Evolutionary conservation across 495 filamentous ascomycete species (phyloP).

Genomic region (Podospora pseudopauciseta): DNA sequence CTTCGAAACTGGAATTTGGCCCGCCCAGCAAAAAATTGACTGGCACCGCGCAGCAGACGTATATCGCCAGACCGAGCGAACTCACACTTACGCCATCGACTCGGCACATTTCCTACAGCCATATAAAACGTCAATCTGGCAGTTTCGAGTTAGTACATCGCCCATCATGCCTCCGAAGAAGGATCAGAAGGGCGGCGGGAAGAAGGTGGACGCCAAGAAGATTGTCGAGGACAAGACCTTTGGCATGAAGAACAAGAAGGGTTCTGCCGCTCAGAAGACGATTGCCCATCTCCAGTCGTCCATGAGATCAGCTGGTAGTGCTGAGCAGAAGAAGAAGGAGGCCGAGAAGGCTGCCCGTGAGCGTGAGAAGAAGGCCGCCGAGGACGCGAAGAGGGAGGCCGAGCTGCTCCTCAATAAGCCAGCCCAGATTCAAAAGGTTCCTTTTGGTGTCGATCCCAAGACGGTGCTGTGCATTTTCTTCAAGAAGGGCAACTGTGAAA

Average conservation of each 20-base stretch:
- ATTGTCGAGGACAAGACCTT: conserved; percentile 92
- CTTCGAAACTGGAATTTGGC: conserved; percentile 13
- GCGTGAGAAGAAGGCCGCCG: conserved; percentile 77
- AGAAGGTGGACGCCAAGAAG: conserved; percentile 56
- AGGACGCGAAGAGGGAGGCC: conserved; percentile 74
- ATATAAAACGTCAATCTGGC: neutral
- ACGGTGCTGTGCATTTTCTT: conserved; percentile 94
- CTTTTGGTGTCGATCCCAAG: conserved; percentile 97
- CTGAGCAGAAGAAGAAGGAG: conserved; percentile 82
- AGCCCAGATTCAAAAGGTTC: conserved; percentile 90
- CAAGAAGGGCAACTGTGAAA: conserved; percentile 96
- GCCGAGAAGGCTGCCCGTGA: conserved; percentile 83
- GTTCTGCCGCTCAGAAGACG: conserved; percentile 77
- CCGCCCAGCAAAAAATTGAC: conserved; percentile 18
- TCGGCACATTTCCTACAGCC: neutral
- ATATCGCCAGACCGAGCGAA: neutral
- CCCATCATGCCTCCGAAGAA: conserved; percentile 92
- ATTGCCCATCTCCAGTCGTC: conserved; percentile 78
- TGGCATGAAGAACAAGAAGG: conserved; percentile 99
- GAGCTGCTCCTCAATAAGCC: conserved; percentile 87
- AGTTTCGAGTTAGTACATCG: conserved; percentile 4
- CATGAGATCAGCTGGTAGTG: conserved; percentile 63
- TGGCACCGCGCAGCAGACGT: conserved; percentile 3
- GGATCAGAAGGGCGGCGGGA: conserved; percentile 51
- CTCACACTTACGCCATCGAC: neutral